These are phyloP conservation scores for Arthrobotrys sinensis DNA, from an alignment of 2,329 filamentous ascomycete species.

Conservation along the genomic window DNA sequence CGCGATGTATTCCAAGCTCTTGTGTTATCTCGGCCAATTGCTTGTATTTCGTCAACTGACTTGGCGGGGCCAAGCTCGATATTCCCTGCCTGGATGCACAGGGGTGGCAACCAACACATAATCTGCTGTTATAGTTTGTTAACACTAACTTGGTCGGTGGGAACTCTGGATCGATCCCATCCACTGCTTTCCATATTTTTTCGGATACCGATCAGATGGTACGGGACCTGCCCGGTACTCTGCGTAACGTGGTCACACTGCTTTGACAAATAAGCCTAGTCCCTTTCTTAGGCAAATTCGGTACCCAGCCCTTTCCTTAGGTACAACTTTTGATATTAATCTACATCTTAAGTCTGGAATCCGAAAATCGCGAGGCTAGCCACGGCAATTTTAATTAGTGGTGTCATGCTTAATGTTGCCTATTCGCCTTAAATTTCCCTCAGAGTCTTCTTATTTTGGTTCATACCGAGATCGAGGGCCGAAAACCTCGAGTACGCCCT, in stretches of 20 bases:
- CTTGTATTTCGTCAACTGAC: constrained; percentile 25
- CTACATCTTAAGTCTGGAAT: constrained; percentile 24
- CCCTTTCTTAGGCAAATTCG: constrained; percentile 8
- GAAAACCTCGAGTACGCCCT: background rate
- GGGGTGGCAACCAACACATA: constrained; percentile 52
- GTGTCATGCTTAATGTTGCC: constrained; percentile 21
- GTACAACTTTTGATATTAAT: constrained; percentile 2
- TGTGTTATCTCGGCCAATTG: constrained; percentile 25
- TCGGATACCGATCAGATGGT: constrained; percentile 44
- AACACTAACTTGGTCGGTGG: background rate
- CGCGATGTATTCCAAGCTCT: background rate
- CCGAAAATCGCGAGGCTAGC: background rate
- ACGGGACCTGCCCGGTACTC: constrained; percentile 19
- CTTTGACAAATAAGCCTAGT: constrained; percentile 39
- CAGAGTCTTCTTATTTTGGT: constrained; percentile 1
- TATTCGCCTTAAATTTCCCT: constrained; percentile 22
- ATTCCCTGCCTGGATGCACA: constrained; percentile 37
- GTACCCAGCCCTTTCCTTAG: background rate
- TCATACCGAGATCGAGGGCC: constrained; percentile 11
- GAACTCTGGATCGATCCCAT: constrained; percentile 9
- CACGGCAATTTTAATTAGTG: background rate
- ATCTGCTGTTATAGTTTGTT: constrained; percentile 51
- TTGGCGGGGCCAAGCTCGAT: constrained; percentile 30
- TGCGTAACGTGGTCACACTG: constrained; percentile 51
- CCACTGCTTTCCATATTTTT: constrained; percentile 15